A percentile compares a stretch with the other conserved stretches of the same genome.
Conservation (phyloP, 352 stramenopile genomes). For the Phytophthora meadii region DNA sequence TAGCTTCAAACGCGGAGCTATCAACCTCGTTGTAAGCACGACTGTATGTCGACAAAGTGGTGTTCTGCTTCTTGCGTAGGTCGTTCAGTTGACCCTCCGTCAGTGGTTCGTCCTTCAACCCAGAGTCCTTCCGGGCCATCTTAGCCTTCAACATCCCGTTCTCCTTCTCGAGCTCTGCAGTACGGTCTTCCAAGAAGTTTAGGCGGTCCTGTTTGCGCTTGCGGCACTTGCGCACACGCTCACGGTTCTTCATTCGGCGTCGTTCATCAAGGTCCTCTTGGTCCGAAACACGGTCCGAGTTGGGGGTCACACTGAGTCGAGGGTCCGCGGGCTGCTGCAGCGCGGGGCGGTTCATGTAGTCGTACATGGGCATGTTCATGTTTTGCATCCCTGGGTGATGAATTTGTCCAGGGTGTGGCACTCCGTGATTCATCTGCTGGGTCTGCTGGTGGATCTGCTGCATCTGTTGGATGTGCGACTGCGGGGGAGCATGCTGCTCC, state of each 20-base stretch:
- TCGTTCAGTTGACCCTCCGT: conserved; percentile 73
- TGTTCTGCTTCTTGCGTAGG: conserved; percentile 85
- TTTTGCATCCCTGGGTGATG: conserved; percentile 54
- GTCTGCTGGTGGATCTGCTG: conserved; percentile 61
- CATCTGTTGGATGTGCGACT: conserved; percentile 50
- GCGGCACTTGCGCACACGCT: conserved; percentile 89
- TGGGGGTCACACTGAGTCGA: conserved; percentile 60
- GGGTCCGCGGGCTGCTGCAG: conserved; percentile 57
- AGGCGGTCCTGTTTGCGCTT: conserved; percentile 90
- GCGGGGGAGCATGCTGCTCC: conserved; percentile 28
- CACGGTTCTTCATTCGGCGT: conserved; percentile 89
- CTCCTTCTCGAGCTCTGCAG: conserved; percentile 84
- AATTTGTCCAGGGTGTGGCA: conserved; percentile 44
- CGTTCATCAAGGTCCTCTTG: conserved; percentile 86
- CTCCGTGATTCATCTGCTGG: conserved; percentile 58
- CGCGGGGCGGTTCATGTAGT: conserved; percentile 80
- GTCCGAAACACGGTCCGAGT: conserved; percentile 73
- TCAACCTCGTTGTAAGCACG: conserved; percentile 77
- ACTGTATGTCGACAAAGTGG: conserved; percentile 72
- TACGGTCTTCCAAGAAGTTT: conserved; percentile 89
- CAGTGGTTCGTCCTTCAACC: conserved; percentile 51
- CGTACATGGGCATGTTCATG: conserved; percentile 87
- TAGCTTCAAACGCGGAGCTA: conserved; percentile 57
- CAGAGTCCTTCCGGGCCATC: conserved; percentile 61
- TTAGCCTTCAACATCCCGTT: conserved; percentile 80